Evolutionary conservation across 164 flowering plant genomes (phyloP), one percentile per base, ranked within the genome.

Genomic region (Litsea cubeba): DNA sequence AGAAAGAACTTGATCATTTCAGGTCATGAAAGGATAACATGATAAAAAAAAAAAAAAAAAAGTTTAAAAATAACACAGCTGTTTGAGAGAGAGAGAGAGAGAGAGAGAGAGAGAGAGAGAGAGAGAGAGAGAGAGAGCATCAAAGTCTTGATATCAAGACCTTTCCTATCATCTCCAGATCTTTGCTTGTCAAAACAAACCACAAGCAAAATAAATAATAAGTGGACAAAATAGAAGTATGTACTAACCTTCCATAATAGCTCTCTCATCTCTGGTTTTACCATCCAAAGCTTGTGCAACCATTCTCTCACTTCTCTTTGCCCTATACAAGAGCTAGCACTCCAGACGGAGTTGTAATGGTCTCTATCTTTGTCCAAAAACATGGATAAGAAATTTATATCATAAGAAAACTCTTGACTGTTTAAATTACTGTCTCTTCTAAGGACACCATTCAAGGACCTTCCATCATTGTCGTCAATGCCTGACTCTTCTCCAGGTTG

Each of bases 191-290:
- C 15, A 50, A 22, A 26, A 5, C 57, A 68, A 67, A 71, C n/a
- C 62, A 26, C 30, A 14, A 58, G 12, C 32, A 15, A 10, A 49
- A 65, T 50, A 17, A 58, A 68, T 58, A 35, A 60, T 11, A 69
- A 60, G 35, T n/a, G 68, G 60, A 20, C 18, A 30, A 63, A 71
- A 35, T 32, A 23, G 1, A 68, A 35, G 63, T 50, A 20, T 5
- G 12, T n/a, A 71, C 46, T 12, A 86, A 95, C 99, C 99, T 95
- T 91, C 99, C 99, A 95, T 77, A 93, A 80, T 65, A 93, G 80
- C 60, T 89, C 90, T 81, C 96, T 87, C 77, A 85, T 80, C 76
- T 68, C 89, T 72, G 96, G 93, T 81, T 87, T 93, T 72, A 60
- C 79, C 74, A 82, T 72, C 99, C 99, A 95, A 80, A 95, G 99